Base-by-base conservation (phyloP, 1,139 yeast species). In the Sugiyamaella xylanicola region DNA sequence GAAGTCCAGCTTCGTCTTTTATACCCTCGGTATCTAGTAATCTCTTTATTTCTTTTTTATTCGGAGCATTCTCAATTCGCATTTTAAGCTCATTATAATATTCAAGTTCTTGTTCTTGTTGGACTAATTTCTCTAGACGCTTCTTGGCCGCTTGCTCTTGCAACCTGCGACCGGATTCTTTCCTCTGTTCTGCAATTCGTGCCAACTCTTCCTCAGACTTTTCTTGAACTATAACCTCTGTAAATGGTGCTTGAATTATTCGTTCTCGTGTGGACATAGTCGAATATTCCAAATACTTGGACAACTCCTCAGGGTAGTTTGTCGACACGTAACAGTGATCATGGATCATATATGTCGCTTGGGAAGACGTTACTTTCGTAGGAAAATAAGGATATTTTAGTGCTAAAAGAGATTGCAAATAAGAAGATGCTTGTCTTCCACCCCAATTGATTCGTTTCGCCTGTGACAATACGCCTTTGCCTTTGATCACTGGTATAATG, bases 301-400 rank as follows among this genome's bases (percentile, higher is more conserved):
- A 74, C 50, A 91, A 71, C 63, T 92, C 98, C 15, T 77, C 74
- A 25, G 78, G 78, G 68, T 87, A 95, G 65, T 89, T 78, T 48
- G 72, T 73, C 53, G 95, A 84, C 2, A 91, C 83, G 66, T 89
- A 91, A 65, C 96, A 89, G 71, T 80, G 87, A 61, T 90, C 88
- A 48, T 86, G 81, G 53, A 91, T 79, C 66, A 93, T 71, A 57
- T 81, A 75, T 41, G 86, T 82, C 3, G 87, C 80, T 67, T 93
- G 96, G 54, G 78, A 74, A 11, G 74, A 73, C 7, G 84, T 78
- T 54, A 93, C 73, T 62, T 84, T 86, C 1, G 87, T 74, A 2
- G 99, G 98, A 68, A 91, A 93, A 64, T 85, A 86, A 0, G 99
- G 99, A 71, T 95, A 95, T 68, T 95, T 95, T 66, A 95, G 76